Percentiles rank a stretch among this genome's conserved stretches.
Evolutionary conservation across 352 stramenopile genomes (phyloP).

Genomic region (Globisporangium echinulatum): DNA sequence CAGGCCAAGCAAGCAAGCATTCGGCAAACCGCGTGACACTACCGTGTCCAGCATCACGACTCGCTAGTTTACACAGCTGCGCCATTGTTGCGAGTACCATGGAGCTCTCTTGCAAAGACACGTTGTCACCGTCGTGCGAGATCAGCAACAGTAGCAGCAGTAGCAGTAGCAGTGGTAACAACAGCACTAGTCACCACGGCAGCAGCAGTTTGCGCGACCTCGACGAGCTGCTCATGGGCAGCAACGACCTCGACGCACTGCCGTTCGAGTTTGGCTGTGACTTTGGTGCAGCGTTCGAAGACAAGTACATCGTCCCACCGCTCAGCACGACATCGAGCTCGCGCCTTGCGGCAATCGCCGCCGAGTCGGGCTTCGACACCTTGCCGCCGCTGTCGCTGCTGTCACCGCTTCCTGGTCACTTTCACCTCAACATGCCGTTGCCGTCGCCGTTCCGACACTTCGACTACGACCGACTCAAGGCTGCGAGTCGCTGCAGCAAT

Average conservation of each 20-base stretch:
- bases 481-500: background rate
- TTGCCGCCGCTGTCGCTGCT: slow-evolving; percentile 9
- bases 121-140: background rate
- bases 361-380: slow-evolving; percentile 9
- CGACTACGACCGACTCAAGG: slow-evolving; percentile 4
- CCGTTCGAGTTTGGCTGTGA: slow-evolving; percentile 37
- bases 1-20: no score
- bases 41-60: background rate
- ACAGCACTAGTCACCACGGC: background rate
- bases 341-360: background rate
- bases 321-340: background rate
- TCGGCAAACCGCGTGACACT: no score
- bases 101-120: slow-evolving; percentile 1
- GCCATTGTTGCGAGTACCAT: background rate
- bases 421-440: slow-evolving; percentile 1
- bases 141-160: slow-evolving; percentile 1
- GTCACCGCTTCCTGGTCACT: slow-evolving; percentile 2
- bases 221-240: slow-evolving; percentile 29
- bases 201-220: slow-evolving; percentile 21
- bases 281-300: slow-evolving; percentile 31
- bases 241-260: slow-evolving; percentile 23
- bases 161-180: background rate
- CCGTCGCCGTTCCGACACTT: slow-evolving; percentile 5
- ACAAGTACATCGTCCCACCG: slow-evolving; percentile 18
- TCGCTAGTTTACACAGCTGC: no score